These are phyloP conservation scores for Uromyces viciae-fabae DNA, from an alignment of 1,284 basidiomycete genomes.

Conservation along the genomic window DNA sequence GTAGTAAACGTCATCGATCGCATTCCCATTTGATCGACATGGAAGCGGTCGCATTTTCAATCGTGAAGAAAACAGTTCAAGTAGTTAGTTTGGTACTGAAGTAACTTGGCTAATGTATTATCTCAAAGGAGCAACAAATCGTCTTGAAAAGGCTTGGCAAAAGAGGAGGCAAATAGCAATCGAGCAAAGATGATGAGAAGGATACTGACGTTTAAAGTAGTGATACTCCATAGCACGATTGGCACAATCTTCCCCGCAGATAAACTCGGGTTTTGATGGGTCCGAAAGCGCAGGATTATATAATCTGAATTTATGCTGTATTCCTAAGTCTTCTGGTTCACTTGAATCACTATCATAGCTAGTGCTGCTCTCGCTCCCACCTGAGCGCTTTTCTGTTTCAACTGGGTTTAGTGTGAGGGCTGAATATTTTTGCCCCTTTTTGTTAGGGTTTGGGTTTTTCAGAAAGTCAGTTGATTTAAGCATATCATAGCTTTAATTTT, in stretches of 20 bases:
- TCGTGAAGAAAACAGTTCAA: too few species aligned
- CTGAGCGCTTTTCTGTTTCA: neutral
- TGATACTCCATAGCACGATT: conserved; percentile 25
- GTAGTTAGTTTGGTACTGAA: neutral
- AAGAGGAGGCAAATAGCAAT: neutral
- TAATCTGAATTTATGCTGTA: conserved; percentile 10
- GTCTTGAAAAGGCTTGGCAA: neutral
- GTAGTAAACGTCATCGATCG: too few species aligned
- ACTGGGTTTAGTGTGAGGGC: conserved; percentile 6
- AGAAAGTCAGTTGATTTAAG: neutral
- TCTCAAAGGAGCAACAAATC: neutral
- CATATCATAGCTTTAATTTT: neutral
- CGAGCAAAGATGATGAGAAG: neutral
- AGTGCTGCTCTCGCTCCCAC: too few species aligned
- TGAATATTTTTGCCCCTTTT: neutral
- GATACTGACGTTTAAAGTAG: conserved; percentile 34
- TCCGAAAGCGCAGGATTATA: neutral
- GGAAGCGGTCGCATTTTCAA: too few species aligned
- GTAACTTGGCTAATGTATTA: neutral
- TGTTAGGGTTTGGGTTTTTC: neutral
- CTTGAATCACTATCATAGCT: too few species aligned
- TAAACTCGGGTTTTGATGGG: neutral
- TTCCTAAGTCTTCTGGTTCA: neutral
- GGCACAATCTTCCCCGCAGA: conserved; percentile 32
- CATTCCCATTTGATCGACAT: too few species aligned